Evolutionary conservation across 768 basidiomycete species (phyloP).

Genomic region (Podaxis sp.): DNA sequence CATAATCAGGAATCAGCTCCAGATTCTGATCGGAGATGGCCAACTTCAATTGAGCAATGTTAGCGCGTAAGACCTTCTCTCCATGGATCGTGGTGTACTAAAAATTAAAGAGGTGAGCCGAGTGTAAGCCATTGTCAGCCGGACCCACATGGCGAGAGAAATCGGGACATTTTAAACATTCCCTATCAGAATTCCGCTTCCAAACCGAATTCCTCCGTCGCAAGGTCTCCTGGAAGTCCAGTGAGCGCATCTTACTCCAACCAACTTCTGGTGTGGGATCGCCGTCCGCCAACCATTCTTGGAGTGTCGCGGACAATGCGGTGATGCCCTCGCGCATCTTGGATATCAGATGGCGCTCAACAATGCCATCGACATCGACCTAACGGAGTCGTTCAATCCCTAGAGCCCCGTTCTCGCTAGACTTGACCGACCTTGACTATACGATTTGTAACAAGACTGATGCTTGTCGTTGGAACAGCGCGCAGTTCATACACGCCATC

Average conservation of each 20-base stretch:
- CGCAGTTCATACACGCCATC: constrained; percentile 66
- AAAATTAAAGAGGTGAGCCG: constrained; percentile 8
- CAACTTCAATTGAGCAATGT: constrained; percentile 76
- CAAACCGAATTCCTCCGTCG: constrained; percentile 53
- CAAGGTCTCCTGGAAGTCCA: constrained; percentile 90
- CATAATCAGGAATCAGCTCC: constrained; percentile 95
- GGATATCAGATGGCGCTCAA: constrained; percentile 63
- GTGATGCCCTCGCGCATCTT: constrained; percentile 57
- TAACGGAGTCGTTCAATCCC: constrained; percentile 25
- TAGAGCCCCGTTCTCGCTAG: not conserved
- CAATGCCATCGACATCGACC: constrained; percentile 71
- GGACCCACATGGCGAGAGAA: constrained; percentile 76
- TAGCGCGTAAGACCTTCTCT: constrained; percentile 69
- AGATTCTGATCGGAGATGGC: constrained; percentile 96
- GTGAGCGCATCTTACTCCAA: constrained; percentile 77
- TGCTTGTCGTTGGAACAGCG: constrained; percentile 66
- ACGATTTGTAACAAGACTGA: constrained; percentile 71
- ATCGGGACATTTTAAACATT: constrained; percentile 60
- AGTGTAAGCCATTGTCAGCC: not conserved
- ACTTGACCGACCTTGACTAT: constrained; percentile 59
- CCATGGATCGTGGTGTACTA: constrained; percentile 81
- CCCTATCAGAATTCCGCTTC: constrained; percentile 39
- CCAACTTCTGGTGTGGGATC: constrained; percentile 70
- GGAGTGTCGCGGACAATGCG: constrained; percentile 47
- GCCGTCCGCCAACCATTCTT: constrained; percentile 52